phyloP scores from a whole-genome alignment of 108 stramenopile species.

The Stephanodiscus triporus region DNA sequence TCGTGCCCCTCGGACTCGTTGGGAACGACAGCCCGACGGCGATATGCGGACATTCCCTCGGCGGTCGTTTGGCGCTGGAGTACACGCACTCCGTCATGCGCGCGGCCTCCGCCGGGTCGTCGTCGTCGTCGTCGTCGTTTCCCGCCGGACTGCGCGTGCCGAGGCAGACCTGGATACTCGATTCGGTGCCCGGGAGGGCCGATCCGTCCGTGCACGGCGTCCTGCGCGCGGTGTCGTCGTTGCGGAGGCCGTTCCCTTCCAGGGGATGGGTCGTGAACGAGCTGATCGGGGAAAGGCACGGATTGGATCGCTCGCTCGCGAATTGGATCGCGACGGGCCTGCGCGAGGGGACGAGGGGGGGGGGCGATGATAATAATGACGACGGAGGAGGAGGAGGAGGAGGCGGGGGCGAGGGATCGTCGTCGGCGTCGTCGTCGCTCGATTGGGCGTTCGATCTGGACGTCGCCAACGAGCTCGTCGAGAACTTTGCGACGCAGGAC shows the following conservation, averaged over 20 bases:
- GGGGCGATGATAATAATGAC: no score
- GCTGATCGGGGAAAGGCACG: constrained; percentile 25
- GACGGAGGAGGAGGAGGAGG: no score
- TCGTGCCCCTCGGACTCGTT: constrained; percentile 29
- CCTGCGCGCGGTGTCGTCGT: constrained; percentile 54
- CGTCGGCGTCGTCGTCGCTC: constrained; percentile 2
- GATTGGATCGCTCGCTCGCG: constrained; percentile 22
- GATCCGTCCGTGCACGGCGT: constrained; percentile 71
- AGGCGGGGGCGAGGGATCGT: background rate
- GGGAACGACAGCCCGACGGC: constrained; percentile 25
- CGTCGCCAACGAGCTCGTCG: constrained; percentile 61
- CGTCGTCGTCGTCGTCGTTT: background rate
- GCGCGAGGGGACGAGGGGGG: background rate
- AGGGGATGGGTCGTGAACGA: constrained; percentile 20
- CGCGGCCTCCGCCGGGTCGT: background rate
- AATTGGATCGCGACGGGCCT: constrained; percentile 62
- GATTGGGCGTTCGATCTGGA: constrained; percentile 81
- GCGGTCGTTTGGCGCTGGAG: constrained; percentile 79
- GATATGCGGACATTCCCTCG: constrained; percentile 85
- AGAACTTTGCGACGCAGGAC: constrained; percentile 69
- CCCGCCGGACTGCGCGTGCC: constrained; percentile 23
- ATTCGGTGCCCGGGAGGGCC: constrained; percentile 74
- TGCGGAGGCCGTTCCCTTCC: constrained; percentile 32
- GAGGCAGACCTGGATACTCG: constrained; percentile 69
- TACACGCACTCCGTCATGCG: constrained; percentile 41